Percentiles rank a stretch among this genome's conserved stretches.
These are phyloP conservation scores for Penicillium sumatraense DNA, from an alignment of 2,329 filamentous ascomycete species.

Conservation along the genomic window DNA sequence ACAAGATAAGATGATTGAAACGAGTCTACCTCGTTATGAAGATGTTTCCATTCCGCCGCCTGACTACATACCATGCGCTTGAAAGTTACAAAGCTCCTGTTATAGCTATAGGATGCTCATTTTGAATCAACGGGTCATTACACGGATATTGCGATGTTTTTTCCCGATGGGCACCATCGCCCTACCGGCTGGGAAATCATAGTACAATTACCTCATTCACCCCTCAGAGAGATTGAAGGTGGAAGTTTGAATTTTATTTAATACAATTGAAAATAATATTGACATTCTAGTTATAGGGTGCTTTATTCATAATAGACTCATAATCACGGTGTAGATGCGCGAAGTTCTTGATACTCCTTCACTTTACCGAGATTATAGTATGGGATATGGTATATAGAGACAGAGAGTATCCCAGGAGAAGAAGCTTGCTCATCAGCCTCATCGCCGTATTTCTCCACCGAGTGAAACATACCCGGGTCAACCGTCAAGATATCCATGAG, in stretches of 20 bases:
- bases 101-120: too few relatives aligned
- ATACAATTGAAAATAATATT: too few relatives aligned
- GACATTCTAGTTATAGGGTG: too few relatives aligned
- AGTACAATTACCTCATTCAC: too few relatives aligned
- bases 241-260: too few relatives aligned
- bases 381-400: not conserved
- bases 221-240: too few relatives aligned
- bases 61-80: not conserved
- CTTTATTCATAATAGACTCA: too few relatives aligned
- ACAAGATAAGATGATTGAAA: not conserved
- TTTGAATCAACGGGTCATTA: too few relatives aligned
- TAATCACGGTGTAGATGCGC: not conserved
- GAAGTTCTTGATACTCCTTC: not conserved
- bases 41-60: conserved; percentile 5
- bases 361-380: not conserved
- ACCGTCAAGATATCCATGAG: conserved; percentile 37
- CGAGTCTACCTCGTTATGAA: not conserved
- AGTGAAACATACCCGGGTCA: conserved; percentile 31
- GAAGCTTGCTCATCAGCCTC: not conserved
- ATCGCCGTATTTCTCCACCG: conserved; percentile 5
- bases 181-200: too few relatives aligned
- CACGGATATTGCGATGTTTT: too few relatives aligned
- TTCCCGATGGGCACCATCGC: too few relatives aligned
- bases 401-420: not conserved
- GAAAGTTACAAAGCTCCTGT: too few relatives aligned